Evolutionary conservation across 1,284 basidiomycete genomes (phyloP).

Genomic region (Fistulina hepatica): DNA sequence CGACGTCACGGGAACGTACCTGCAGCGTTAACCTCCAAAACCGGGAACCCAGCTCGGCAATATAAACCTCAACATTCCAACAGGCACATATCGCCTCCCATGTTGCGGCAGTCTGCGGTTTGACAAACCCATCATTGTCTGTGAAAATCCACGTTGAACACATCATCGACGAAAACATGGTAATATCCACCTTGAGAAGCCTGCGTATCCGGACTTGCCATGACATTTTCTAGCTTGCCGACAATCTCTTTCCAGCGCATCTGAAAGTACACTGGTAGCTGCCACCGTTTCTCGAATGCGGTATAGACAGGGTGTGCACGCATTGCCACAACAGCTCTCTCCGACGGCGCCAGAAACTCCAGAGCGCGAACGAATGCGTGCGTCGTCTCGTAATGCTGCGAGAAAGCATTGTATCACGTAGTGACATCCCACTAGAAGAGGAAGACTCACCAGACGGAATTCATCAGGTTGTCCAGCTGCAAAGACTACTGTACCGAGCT

Average conservation of each 20-base stretch:
- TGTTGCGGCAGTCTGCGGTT: slow-evolving; percentile 54
- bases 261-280: slow-evolving; percentile 94
- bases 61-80: slow-evolving; percentile 79
- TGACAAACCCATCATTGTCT: slow-evolving; percentile 35
- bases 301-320: slow-evolving; percentile 60
- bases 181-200: background rate
- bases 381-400: slow-evolving; percentile 73
- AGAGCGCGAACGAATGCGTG: slow-evolving; percentile 79
- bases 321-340: slow-evolving; percentile 58
- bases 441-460: slow-evolving; percentile 63
- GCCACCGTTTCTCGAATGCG: slow-evolving; percentile 82
- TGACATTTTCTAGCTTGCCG: slow-evolving; percentile 58
- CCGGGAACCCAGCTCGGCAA: slow-evolving; percentile 68
- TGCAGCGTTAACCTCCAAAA: slow-evolving; percentile 88
- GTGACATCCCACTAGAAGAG: slow-evolving; percentile 8
- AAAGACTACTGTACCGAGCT: slow-evolving; percentile 76
- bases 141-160: slow-evolving; percentile 2
- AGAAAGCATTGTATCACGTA: background rate
- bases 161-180: background rate
- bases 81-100: slow-evolving; percentile 68
- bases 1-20: slow-evolving; percentile 31
- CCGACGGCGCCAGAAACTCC: slow-evolving; percentile 73
- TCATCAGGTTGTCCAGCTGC: slow-evolving; percentile 85
- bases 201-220: background rate
- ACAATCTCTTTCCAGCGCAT: slow-evolving; percentile 96